Evolutionary conservation across 805 yeast species (phyloP), one percentile per base, ranked within the genome.

Genomic region (Danielozyma ontarioensis): DNA sequence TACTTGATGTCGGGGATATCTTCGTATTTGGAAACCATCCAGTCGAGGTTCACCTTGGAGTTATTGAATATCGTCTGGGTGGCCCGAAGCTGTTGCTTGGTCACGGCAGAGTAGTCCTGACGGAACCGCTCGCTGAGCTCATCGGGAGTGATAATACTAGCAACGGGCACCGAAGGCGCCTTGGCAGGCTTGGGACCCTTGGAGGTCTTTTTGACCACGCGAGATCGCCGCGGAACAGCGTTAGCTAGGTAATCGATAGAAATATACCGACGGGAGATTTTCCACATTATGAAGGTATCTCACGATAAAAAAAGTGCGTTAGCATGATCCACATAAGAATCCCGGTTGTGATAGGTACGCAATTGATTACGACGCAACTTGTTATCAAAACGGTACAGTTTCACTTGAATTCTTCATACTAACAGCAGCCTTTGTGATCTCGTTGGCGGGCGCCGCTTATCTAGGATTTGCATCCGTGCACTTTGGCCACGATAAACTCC

Each of bases 1-100:
- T 59, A 60, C 35, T 57, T 57, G 27, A 76, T 70, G 23, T 77
- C 81, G 0, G 87, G 90, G 4, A 82, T 75, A 14, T 76, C 72
- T 10, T 57, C 43, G 39, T 72, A 79, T 4, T 60, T 52, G 5
- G 67, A 70, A 14, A 73, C 62, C 12, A 81, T 70, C 87, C 88
- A 81, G 43, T 80, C 84, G 27, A 75, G 61, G 15, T 55, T 51
- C 2, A 74, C 64, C 13, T 58, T 58, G 1, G 79, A 59, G 2
- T 51, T 50, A 37, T 72, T 68, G 49, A 80, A 76, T 18, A 64
- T 42, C 4, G 42, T 27, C 34, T 60, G 68, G n/a, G n/a, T n/a
- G 4, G 63, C 46, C 3, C 35, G 23, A 16, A 49, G 27, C 25
- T 50, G 27, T 13, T 51, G 47, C 10, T 34, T 30, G 13, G 29